Evolutionary conservation across 352 stramenopile species (phyloP), one percentile per base, ranked within the genome.

Genomic region (Phytophthora constricta): DNA sequence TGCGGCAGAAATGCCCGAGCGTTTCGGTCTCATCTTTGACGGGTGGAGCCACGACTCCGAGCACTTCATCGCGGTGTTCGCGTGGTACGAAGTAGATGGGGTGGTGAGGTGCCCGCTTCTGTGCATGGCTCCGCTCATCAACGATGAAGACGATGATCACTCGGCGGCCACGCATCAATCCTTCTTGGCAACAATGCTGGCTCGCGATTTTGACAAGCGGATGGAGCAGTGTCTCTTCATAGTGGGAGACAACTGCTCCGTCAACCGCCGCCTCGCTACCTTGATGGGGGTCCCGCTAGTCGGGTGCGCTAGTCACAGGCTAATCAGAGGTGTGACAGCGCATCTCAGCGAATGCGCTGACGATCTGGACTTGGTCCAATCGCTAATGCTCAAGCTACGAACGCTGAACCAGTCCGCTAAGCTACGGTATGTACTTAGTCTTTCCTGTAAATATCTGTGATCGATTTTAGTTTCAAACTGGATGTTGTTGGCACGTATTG

Each of bases 221-320:
- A 33, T 45, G 8, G 9, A 14, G n/a, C 16, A 53, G 23, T 34
- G 56, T 28, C 31, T 42, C 3, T 65, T 61, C 31, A 53, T 73
- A 11, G 63, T 62, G 17, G 63, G 42, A 4, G 63, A 66, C 37
- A 72, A 73, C 19, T 68, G 52, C 42, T 33, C 47, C 2, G 58
- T 68, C 0, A 73, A 68, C 34, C 45, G 43, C 1, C 5, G 1
- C 19, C 17, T 68, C 8, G 34, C 64, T 8, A 27, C 45, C 8
- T 5, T 41, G 4, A 20, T 68, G 5, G 23, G n/a, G 7, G 53
- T 68, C 5, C 46, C 65, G 1, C 25, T 73, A 16, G 41, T 73
- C 2, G 53, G 65, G 11, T 65, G 65, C 33, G 65, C 53, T 1
- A 73, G 53, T 61, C 65, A 68, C 25, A 37, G 58, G 4, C 48